Base-by-base conservation (phyloP, 257 asterid genomes). In the Cinchona pubescens region DNA sequence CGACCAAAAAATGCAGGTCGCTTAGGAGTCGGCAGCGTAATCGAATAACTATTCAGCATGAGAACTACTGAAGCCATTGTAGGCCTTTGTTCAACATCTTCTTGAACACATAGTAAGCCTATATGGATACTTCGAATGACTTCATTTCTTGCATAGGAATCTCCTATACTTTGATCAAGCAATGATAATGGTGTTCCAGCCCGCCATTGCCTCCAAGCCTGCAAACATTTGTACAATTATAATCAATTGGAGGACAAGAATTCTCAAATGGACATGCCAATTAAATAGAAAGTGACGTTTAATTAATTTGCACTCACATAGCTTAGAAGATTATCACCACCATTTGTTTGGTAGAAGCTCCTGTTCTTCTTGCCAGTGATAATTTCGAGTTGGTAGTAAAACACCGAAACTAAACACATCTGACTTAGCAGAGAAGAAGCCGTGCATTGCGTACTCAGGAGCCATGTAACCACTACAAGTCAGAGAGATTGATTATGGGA, bases 191-290 rank as follows among this genome's bases (percentile, higher is more conserved):
- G 65, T 32, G 27, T 53, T 48, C 70, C 73, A 19, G 38, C 74
- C 25, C 46, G 61, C 81, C 84, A 81, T 14, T 66, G 27, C 32
- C 53, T 73, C 84, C 84, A 81, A 23, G 81, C 81, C 84, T 81
- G 64, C 35, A 58, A n/a, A 35, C 29, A 67, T 49, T 15, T 3
- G 32, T 45, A 40, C 45, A 40, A 40, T 40, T 40, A 5, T 40
- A 4, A 10, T 40, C 45, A 2, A 40, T 10, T 40, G 7, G 7
- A 40, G 45, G 8, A 40, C 45, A 40, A 40, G 3, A 40, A 40
- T 40, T 40, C 45, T 40, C 45, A 40, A 40, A 40, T 10, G 45
- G 8, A 40, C 5, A 40, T 40, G 8, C 45, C 45, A 40, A 40
- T n/a, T n/a, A n/a, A n/a, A n/a, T n/a, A 40, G 8, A 40, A 40